A percentile compares a stretch with the other conserved stretches of the same genome.
Conservation (phyloP, 2,329 filamentous ascomycete genomes). For the Fusarium scirpi region DNA sequence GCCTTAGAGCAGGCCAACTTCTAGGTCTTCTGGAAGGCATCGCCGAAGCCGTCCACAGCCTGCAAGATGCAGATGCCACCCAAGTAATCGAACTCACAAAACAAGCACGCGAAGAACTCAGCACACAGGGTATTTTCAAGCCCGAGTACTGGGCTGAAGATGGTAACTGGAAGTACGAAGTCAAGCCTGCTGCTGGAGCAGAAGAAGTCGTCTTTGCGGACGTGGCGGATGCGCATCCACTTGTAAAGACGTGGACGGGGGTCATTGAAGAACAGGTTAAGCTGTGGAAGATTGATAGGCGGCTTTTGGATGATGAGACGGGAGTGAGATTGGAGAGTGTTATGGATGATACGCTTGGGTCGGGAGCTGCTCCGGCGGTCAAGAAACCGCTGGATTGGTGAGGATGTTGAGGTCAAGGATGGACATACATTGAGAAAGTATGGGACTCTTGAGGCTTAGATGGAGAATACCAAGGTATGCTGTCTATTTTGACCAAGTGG, state of each 20-base stretch:
- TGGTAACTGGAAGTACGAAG: conserved; percentile 77
- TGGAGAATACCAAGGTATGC: conserved; percentile 9
- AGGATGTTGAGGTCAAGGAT: conserved; percentile 21
- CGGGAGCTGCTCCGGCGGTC: conserved; percentile 40
- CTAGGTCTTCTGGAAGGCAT: conserved; percentile 84
- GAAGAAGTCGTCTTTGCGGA: conserved; percentile 67
- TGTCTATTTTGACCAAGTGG: not conserved
- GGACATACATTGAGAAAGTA: not conserved
- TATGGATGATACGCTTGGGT: conserved; percentile 46
- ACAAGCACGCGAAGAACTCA: conserved; percentile 69
- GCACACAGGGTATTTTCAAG: conserved; percentile 72
- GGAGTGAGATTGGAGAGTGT: conserved; percentile 46
- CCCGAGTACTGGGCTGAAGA: conserved; percentile 75
- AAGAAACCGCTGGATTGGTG: conserved; percentile 57
- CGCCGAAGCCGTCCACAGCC: conserved; percentile 58
- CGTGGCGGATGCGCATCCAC: conserved; percentile 75
- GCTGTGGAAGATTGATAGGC: conserved; percentile 52
- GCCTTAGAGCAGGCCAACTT: conserved; percentile 77
- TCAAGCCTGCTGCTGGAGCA: conserved; percentile 54
- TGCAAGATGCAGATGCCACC: conserved; percentile 39
- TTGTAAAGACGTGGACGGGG: conserved; percentile 71
- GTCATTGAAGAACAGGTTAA: conserved; percentile 50
- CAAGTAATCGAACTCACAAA: conserved; percentile 1
- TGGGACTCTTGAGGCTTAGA: not conserved
- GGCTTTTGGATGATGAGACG: conserved; percentile 51